A percentile compares a stretch with the other conserved stretches of the same genome.
These are phyloP conservation scores for Fallopia convolvulus DNA, from an alignment of 148 eudicot species.

Conservation along the genomic window DNA sequence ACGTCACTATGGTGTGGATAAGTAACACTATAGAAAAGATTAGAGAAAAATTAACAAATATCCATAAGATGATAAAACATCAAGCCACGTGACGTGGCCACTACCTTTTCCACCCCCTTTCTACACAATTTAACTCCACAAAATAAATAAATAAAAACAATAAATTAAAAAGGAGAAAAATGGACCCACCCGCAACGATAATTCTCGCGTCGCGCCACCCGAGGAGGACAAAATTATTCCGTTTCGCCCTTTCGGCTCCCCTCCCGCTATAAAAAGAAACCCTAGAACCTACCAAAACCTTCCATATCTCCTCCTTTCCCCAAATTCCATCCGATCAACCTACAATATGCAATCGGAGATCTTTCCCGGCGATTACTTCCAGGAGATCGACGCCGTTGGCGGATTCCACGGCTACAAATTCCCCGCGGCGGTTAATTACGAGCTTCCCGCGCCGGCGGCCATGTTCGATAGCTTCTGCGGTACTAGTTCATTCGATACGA, in stretches of 20 bases:
- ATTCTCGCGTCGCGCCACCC: slow-evolving; percentile 2
- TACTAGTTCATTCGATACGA: neutral
- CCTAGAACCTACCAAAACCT: neutral
- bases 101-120: slow-evolving; percentile 3
- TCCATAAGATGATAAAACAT: neutral
- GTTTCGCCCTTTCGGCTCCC: neutral
- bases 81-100: neutral
- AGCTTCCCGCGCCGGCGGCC: neutral
- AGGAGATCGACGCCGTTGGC: neutral
- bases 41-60: too few relatives aligned
- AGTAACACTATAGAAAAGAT: too few relatives aligned
- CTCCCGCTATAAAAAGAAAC: slow-evolving; percentile 4
- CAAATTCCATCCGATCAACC: neutral
- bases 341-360: neutral
- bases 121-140: neutral
- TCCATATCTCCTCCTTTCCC: neutral
- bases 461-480: neutral
- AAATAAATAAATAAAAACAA: neutral
- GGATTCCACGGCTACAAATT: neutral
- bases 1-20: too few relatives aligned
- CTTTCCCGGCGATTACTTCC: neutral
- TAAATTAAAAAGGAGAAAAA: neutral
- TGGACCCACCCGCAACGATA: slow-evolving; percentile 8
- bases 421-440: neutral
- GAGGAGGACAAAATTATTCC: slow-evolving; percentile 6